These are phyloP conservation scores for Blastomyces silverae DNA, from an alignment of 2,329 filamentous ascomycete species.

Conservation along the genomic window DNA sequence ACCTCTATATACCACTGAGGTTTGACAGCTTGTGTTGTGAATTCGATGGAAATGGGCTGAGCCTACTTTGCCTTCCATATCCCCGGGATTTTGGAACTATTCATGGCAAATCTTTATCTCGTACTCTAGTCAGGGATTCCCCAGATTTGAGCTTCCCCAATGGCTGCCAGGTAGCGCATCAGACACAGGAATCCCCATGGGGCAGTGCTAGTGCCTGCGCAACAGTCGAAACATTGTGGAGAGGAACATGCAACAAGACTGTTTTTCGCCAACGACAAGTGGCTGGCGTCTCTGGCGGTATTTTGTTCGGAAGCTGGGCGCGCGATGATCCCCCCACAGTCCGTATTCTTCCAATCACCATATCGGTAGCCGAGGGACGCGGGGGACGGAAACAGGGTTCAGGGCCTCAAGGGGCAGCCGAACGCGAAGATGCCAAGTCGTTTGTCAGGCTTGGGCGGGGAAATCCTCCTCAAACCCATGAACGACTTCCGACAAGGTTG, in stretches of 20 bases:
- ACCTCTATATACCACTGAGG: background rate
- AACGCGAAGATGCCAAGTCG: background rate
- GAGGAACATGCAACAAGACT: background rate
- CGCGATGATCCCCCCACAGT: background rate
- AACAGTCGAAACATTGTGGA: background rate
- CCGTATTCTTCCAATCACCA: background rate
- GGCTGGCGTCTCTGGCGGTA: constrained; percentile 4
- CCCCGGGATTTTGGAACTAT: background rate
- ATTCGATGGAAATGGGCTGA: background rate
- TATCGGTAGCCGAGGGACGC: background rate
- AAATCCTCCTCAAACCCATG: background rate
- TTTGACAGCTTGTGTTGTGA: background rate
- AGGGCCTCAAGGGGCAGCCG: background rate
- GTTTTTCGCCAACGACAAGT: background rate
- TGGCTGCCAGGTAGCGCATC: background rate
- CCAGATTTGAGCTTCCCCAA: background rate
- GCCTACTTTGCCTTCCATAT: background rate
- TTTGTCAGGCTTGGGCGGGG: background rate
- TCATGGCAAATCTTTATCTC: background rate
- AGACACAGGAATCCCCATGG: background rate
- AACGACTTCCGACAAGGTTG: background rate
- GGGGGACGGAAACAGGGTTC: background rate
- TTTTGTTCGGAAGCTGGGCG: background rate
- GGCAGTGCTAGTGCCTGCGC: background rate
- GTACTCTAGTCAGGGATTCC: background rate